Evolutionary conservation across 1,284 basidiomycete genomes (phyloP), one percentile per base, ranked within the genome.

Genomic region (Agaricales sp.): DNA sequence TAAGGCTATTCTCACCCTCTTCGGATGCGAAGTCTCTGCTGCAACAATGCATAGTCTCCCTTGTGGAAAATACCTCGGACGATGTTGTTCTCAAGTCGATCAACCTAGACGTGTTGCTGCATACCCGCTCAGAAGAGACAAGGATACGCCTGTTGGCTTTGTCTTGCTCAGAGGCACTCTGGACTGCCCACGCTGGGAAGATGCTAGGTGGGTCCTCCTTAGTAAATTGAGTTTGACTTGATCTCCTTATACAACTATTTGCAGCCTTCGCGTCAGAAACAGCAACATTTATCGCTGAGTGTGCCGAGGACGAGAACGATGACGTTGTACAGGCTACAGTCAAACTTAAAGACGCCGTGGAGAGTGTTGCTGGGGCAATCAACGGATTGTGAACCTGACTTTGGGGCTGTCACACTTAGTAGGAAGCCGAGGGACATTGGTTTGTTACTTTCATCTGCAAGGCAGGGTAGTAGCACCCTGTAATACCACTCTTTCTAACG

Each of bases 101-200:
- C 63, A 96, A 97, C 69, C 71, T 87, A 22, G 75, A 82, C 39
- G 66, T 98, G n/a, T 76, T 97, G 50, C 85, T 92, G 79, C 79
- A 88, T 51, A 92, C 90, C 0, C 83, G 93, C 6, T 83, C 87
- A 2, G 91, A 95, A 50, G 80, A 87, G 50, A 65, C 75, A 2
- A 67, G 71, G 21, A 64, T 81, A 18, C 78, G 90, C 11, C 61
- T 91, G 8, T 75, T 79, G 45, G 87, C 92, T 1, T 67, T 98
- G 43, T 63, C 70, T 14, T 84, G 82, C 50, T 69, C 86, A 18
- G 78, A 82, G 16, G 71, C 73, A 16, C 64, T 97, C 43, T 99
- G 95, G 96, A 74, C 75, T 47, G 66, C 71, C 2, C 85, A 92
- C 50, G 88, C 87, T 6, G 72, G 72, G 18, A 86, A 86, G 59